Evolutionary conservation across 805 yeast species (phyloP), one percentile per base, ranked within the genome.

Genomic region (Candida boidinii): DNA sequence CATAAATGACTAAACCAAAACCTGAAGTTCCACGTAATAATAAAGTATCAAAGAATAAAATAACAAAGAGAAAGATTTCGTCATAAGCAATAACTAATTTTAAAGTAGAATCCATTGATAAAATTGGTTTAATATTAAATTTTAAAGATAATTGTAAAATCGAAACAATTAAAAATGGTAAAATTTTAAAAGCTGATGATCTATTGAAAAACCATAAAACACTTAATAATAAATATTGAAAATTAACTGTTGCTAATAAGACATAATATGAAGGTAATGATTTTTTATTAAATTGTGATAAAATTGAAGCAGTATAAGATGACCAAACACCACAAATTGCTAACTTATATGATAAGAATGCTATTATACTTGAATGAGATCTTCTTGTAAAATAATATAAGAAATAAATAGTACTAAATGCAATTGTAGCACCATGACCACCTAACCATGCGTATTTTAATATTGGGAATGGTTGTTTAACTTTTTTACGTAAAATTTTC

Each of bases 211-310:
- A 48, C 90, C 90, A 82, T 14, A 74, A 56, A 3, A 51, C 18
- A 1, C 77, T 70, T 35, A 81, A 54, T 3, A 71, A 39, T 34
- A 76, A 58, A 48, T 71, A 73, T 55, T 85, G 95, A 63, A 81
- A 81, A 51, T 83, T 82, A 43, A 75, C 85, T 17, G 85, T 73
- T 8, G 87, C 76, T 34, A 84, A 49, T 50, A 87, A 60, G 4
- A 77, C 73, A 35, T 70, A 68, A 49, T 75, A 66, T 5, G 77
- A 66, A 6, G 94, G 94, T 33, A 68, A 63, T 5, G 61, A 45
- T 19, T 64, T 59, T 14, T 73, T 60, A 17, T 77, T 77, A 58
- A 76, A 78, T 42, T 73, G 74, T 29, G 79, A 78, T 21, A 68
- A 46, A 33, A 74, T 60, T 1, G 84, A 67, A 27, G 76, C 58